These are phyloP conservation scores for Dendrobium catenatum DNA, from an alignment of 106 monocot genomes.

Conservation along the genomic window DNA sequence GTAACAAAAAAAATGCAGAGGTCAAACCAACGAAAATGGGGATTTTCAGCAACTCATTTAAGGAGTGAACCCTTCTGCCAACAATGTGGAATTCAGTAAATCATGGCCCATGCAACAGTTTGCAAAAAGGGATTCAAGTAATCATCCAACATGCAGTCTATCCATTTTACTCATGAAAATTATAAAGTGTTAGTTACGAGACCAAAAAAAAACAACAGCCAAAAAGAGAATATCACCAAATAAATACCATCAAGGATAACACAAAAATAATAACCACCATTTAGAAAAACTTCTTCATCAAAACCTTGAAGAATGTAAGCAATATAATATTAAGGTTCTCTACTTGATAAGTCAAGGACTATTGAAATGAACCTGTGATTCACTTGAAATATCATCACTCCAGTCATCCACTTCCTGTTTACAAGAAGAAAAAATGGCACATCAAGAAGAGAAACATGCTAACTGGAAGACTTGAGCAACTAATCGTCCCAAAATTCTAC, in stretches of 20 bases:
- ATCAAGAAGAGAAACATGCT: background rate
- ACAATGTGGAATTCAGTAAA: background rate
- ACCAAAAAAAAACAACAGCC: background rate
- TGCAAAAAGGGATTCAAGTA: background rate
- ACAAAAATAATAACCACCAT: background rate
- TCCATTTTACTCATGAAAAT: background rate
- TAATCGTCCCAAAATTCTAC: background rate
- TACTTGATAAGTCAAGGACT: background rate
- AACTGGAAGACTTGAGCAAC: background rate
- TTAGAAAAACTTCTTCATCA: background rate
- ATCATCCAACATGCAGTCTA: background rate
- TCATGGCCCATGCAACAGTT: background rate
- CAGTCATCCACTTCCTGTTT: constrained; percentile 4
- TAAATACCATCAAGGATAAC: background rate
- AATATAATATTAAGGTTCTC: background rate
- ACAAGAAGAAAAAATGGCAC: background rate
- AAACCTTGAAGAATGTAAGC: background rate
- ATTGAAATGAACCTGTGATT: constrained; percentile 2
- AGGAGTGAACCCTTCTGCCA: background rate
- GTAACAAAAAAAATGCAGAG: background rate
- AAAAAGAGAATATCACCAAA: background rate
- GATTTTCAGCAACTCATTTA: background rate
- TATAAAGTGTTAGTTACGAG: too few relatives aligned
- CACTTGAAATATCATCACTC: constrained; percentile 9
- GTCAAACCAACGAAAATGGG: background rate